Percentiles rank a stretch among this genome's conserved stretches.
Conservation (phyloP, 2,329 filamentous ascomycete species). For the Hymenoscyphus linearis region DNA sequence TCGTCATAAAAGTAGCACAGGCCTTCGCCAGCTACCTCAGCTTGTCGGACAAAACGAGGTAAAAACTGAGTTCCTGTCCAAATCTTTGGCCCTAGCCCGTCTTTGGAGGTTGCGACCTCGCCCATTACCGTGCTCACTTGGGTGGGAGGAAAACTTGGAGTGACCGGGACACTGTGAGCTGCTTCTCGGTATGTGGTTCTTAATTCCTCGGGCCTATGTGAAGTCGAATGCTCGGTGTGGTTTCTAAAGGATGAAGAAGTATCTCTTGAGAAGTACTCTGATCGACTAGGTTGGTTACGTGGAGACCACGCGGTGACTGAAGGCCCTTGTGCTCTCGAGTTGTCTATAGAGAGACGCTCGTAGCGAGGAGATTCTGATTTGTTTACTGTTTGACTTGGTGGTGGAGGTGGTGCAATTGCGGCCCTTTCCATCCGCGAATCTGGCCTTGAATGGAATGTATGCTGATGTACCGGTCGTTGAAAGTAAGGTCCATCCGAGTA, state of each 20-base stretch:
- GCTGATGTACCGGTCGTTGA: conserved; percentile 22
- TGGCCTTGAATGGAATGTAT: conserved; percentile 21
- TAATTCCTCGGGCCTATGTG: conserved; percentile 23
- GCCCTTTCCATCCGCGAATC: conserved; percentile 22
- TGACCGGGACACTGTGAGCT: conserved; percentile 15
- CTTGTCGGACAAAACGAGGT: conserved; percentile 58
- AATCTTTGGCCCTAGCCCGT: conserved; percentile 61
- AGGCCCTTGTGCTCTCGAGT: conserved; percentile 15
- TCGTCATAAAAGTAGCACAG: conserved; percentile 84
- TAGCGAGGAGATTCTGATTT: conserved; percentile 30
- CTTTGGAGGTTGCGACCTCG: conserved; percentile 41
- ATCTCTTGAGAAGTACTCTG: conserved; percentile 28
- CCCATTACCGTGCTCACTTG: conserved; percentile 21
- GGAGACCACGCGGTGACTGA: conserved; percentile 28
- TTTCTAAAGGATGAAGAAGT: conserved; percentile 29
- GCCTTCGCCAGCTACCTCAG: conserved; percentile 71
- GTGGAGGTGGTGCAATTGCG: conserved; percentile 25
- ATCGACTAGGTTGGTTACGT: conserved; percentile 20
- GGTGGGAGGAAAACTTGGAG: conserved; percentile 23
- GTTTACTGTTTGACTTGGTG: conserved; percentile 8
- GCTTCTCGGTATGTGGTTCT: conserved; percentile 23
- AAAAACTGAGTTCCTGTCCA: conserved; percentile 65
- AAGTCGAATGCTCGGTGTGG: conserved; percentile 19
- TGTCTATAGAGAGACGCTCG: conserved; percentile 19
- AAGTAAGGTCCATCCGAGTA: conserved; percentile 22